Evolutionary conservation across 371 early-diverging fungal genomes (phyloP), one percentile per base, ranked within the genome.

Genomic region (Cokeromyces recurvatus): DNA sequence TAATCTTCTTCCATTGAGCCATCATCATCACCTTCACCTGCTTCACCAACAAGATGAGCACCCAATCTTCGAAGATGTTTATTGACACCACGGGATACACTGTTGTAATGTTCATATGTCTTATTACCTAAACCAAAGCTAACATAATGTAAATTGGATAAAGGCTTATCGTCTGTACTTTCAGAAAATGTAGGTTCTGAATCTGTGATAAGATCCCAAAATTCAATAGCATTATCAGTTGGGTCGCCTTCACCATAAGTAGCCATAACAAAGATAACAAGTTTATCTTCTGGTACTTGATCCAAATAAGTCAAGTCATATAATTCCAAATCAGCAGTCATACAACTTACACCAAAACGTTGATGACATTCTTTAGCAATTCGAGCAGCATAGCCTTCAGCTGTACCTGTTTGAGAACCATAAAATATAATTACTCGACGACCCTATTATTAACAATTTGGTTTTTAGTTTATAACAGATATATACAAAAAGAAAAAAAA

Each of bases 11-110:
- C 98, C 46, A 98, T 62, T 39, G 89, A 90, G 24, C 77, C 85
- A 68, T 98, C 95, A 62, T 97, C 98, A 73, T 98, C 98, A 41
- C 98, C 97, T 64, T 94, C 92, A 27, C 98, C 98, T 43, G 79
- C 70, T 41, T 80, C 82, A 37, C 87, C 90, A 24, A 94, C 61
- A 8, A 89, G 73, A 11, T 48, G 64, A n/a, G 89, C 96, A 19
- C 97, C 96, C 39, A 90, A 64, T 16, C 64, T 59, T 16, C 48
- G 53, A 46, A 95, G 59, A 16, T 78, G 71, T 25, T 68, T 70
- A 50, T 91, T 86, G 16, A 91, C 51, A 0, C 77, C 65, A 19
- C 90, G 73, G 15, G 76, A 77, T 23, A 91, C 88, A 40, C 84
- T 80, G 62, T 97, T 95, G 67, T 87, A 97, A 55, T 92, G 90